Base-by-base conservation (phyloP, 371 early-diverging fungal species). In the Mucor plumbeus region DNA sequence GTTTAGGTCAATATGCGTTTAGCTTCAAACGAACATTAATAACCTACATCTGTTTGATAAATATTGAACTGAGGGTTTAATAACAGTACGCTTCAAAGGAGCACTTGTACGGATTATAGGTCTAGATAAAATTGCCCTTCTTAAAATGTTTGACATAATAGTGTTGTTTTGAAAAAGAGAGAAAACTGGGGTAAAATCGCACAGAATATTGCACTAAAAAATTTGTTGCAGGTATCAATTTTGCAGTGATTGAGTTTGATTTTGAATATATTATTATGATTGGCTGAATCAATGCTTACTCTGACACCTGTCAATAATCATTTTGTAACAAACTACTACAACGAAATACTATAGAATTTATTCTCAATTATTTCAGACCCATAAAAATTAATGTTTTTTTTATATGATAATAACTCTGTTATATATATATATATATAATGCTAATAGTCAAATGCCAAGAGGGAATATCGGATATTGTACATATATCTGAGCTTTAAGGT, bases 141-240 rank as follows among this genome's bases (percentile, higher is more conserved):
- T 66, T 13, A 66, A 31, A 26, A 66, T 53, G 40, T 33, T 66
- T 50, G 66, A 66, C 66, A 66, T 66, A 21, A 15, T 64, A 17
- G 7, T 15, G 26, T 50, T 50, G 26, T 21, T 38, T 38, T 21
- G 9, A 50, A 50, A 50, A 11, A 3, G 50, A 50, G 17, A 26
- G 50, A 50, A 26, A 50, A 13, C 50, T 50, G 50, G 50, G 50
- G 50, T 50, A 26, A 48, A 48, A 21, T 26, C 26, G 26, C 26
- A 26, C 26, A 26, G 26, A 26, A 26, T 26, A 26, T 26, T 26
- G 26, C 26, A 26, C 26, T 26, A 43, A 17, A 44, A 44, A 44
- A 44, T 17, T 17, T 44, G 44, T 26, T 26, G 26, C 26, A 26
- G 26, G 11, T 38, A 38, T 50, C 50, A 50, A 21, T 21, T 26